Base-by-base conservation (phyloP, 78 protist genomes). In the Monosiga brevicollis region DNA sequence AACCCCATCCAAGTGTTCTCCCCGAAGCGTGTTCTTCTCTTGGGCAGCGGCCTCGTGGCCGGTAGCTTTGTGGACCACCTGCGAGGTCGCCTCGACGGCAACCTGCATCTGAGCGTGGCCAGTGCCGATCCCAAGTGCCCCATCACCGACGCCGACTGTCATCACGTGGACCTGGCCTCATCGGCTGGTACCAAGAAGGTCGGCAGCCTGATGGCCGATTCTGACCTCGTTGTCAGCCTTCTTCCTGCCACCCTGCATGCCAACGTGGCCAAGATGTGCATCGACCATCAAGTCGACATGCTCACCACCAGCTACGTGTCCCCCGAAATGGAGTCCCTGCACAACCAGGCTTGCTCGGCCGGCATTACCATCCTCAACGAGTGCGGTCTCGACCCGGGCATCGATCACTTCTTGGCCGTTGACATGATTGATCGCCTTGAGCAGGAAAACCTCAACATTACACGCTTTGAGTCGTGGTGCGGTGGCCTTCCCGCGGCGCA, bases 401-500 rank as follows among this genome's bases (percentile, higher is more conserved):
- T 81, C 49, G 89, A 86, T 75, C 89, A 86, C 43, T 29, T 81
- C 32, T 73, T 80, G 15, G 88, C 88, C 35, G 73, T 86, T 80
- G 42, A 86, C 36, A 71, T 80, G 2, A 70, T 80, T 34, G 34
- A 80, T 37, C 42, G 49, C 0, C 80, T 35, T 11, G 11, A 6
- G 6, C 29, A 49, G 62, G 6, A 6, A 15, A 49, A 49, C 62
- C 37, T 24, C 41, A 11, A 32, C 71, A 41, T 81, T 32, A 72
- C 78, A 34, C 72, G 49, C 25, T 81, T 81, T 41, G 0, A 0
- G 73, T 81, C 84, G 23, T 23, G 0, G 36, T 81, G 84, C 37
- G 92, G 92, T 9, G 92, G 92, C 37, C 87, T 90, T 6, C 93
- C 93, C 2, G 94, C 91, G 0, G 90, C 92, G 0, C 84, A 88